phyloP scores from a whole-genome alignment of 2,329 filamentous ascomycete species.

The Colletotrichum viniferum region DNA sequence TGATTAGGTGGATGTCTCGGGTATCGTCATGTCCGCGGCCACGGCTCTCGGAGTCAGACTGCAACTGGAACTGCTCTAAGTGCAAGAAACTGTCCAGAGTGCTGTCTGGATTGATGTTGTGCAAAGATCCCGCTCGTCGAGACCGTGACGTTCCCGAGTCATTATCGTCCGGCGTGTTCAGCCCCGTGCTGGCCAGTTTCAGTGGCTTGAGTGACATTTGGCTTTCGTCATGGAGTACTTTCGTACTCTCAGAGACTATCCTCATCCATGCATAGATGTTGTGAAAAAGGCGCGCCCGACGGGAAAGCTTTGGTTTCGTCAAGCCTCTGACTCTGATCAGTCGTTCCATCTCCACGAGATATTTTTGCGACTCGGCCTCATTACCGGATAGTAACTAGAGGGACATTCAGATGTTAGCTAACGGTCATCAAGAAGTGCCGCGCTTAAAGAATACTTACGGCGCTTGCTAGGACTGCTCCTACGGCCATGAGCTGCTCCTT shows the following conservation, averaged over 20 bases:
- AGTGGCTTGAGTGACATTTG: neutral
- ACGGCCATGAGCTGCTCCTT: conserved; percentile 1
- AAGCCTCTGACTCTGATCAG: neutral
- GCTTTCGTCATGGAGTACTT: neutral
- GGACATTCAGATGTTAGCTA: no score
- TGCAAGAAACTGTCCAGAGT: neutral
- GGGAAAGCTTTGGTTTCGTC: neutral
- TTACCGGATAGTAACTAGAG: neutral
- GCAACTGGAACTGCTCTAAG: neutral
- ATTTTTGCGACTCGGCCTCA: neutral
- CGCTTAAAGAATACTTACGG: neutral
- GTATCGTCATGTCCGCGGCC: neutral
- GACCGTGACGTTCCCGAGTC: neutral
- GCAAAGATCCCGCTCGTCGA: neutral
- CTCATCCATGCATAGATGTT: conserved; percentile 2
- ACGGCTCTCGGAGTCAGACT: neutral
- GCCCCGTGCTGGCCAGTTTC: neutral
- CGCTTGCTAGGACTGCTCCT: neutral
- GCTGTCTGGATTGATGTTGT: neutral
- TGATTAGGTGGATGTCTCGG: neutral
- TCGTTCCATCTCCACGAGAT: neutral
- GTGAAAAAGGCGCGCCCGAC: neutral
- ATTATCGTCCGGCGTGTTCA: neutral
- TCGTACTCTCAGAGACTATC: neutral
- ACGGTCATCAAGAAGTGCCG: neutral